Conservation (phyloP, 2,329 filamentous ascomycete species). For the Microsporum audouinii region DNA sequence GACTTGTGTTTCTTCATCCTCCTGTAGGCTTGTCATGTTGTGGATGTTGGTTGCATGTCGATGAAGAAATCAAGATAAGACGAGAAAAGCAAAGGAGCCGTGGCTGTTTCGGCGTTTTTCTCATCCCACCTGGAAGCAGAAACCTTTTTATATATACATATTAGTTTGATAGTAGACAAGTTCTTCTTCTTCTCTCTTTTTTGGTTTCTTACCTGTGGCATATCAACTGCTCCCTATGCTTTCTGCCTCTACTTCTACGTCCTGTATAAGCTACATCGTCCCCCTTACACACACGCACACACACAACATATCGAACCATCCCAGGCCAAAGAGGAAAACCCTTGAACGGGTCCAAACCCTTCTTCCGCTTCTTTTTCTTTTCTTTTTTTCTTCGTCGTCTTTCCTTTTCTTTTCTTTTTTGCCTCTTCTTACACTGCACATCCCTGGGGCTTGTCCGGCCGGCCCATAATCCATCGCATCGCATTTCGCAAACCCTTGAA, state of each 20-base stretch:
- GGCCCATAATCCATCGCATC: background rate
- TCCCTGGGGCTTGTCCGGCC: background rate
- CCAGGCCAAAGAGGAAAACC: background rate
- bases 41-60: background rate
- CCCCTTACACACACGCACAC: too few relatives aligned
- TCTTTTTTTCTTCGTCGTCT: conserved; percentile 44
- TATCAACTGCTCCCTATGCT: background rate
- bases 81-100: too few relatives aligned
- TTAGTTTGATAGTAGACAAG: too few relatives aligned
- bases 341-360: background rate
- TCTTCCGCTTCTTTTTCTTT: background rate
- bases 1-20: background rate
- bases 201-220: background rate
- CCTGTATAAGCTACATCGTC: too few relatives aligned
- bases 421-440: background rate
- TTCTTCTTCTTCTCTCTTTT: too few relatives aligned
- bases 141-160: too few relatives aligned
- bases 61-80: background rate
- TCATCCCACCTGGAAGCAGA: too few relatives aligned
- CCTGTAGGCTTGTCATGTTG: too few relatives aligned
- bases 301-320: background rate
- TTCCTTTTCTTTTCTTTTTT: conserved; percentile 51
- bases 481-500: background rate
- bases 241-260: too few relatives aligned
- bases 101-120: too few relatives aligned